Evolutionary conservation across 345 rosid species (phyloP).

Genomic region (Melaleuca alternifolia): DNA sequence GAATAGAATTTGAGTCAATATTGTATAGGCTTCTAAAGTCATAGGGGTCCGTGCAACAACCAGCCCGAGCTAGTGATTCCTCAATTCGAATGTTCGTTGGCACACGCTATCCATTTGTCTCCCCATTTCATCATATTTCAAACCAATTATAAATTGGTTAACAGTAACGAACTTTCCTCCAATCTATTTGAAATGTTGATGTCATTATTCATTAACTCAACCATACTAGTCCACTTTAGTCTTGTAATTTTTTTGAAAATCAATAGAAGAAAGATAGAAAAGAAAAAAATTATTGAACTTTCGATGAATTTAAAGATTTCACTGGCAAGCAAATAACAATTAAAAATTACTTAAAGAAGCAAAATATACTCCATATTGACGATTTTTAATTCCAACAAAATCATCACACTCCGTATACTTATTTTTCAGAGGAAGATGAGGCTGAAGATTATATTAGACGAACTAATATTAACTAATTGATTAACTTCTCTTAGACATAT

Average conservation of each 20-base stretch:
- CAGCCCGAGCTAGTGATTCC: neutral
- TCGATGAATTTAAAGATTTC: too few relatives aligned
- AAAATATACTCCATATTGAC: neutral
- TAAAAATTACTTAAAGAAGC: neutral
- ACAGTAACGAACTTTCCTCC: neutral
- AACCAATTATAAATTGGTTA: neutral
- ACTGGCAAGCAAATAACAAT: neutral
- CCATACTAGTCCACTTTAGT: neutral
- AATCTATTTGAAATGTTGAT: neutral
- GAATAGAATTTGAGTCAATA: neutral
- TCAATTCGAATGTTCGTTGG: neutral
- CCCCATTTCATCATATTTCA: too few relatives aligned
- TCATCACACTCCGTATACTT: too few relatives aligned
- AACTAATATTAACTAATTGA: too few relatives aligned
- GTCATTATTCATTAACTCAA: neutral
- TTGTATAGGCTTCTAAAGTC: too few relatives aligned
- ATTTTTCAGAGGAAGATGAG: too few relatives aligned
- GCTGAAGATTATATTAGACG: too few relatives aligned
- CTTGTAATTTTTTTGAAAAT: neutral
- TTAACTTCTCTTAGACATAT: too few relatives aligned
- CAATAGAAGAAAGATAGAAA: fast-evolving
- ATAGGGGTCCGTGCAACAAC: neutral
- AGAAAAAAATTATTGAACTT: neutral
- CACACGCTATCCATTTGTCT: neutral
- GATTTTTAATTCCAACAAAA: too few relatives aligned